Percentiles rank a stretch among this genome's conserved stretches.
Conservation (phyloP, 108 stramenopile genomes). For the Chaetoceros tenuissimus region DNA sequence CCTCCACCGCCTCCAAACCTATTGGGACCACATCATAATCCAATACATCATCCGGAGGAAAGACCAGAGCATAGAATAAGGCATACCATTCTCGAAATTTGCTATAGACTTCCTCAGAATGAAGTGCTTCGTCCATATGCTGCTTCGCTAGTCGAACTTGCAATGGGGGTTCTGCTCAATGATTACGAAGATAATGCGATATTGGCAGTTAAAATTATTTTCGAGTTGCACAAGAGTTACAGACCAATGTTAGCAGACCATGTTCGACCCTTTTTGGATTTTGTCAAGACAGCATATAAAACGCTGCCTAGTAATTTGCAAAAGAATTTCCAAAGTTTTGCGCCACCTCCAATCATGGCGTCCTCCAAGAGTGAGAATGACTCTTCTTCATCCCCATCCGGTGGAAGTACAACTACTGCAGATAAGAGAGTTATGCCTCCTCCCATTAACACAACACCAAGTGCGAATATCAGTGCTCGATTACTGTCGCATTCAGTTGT, state of each 20-base stretch:
- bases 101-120: constrained; percentile 70
- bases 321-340: constrained; percentile 39
- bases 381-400: not conserved
- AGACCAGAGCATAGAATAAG: constrained; percentile 43
- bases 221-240: constrained; percentile 80
- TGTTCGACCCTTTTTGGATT: constrained; percentile 74
- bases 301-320: constrained; percentile 42
- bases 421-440: no score
- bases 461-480: constrained; percentile 12
- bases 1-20: not conserved
- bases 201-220: constrained; percentile 65
- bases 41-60: not conserved
- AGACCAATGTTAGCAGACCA: constrained; percentile 57
- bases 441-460: not conserved
- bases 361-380: not conserved
- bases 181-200: constrained; percentile 88
- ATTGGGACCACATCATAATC: not conserved
- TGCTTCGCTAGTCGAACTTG: constrained; percentile 49
- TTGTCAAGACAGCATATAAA: constrained; percentile 52
- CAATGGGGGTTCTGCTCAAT: constrained; percentile 48
- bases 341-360: constrained; percentile 1
- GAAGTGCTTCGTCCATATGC: constrained; percentile 77
- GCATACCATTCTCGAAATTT: constrained; percentile 59
- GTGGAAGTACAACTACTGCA: constrained; percentile 1
- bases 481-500: constrained; percentile 14